Evolutionary conservation across 1,284 basidiomycete species (phyloP).

Genomic region (Boletus mariae): DNA sequence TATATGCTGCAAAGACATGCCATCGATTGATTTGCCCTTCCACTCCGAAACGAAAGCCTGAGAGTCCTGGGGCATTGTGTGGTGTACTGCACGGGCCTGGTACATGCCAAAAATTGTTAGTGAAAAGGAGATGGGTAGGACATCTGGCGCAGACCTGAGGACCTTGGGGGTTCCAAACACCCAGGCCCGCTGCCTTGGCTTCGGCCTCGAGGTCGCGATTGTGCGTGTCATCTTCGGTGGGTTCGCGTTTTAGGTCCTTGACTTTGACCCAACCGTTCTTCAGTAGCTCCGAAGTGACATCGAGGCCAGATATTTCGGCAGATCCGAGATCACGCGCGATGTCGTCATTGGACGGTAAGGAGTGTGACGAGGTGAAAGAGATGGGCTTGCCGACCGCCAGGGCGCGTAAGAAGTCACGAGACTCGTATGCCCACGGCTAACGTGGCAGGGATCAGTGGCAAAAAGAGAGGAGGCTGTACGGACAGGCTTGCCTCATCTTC

Average conservation of each 20-base stretch:
- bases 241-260: slow-evolving; percentile 79
- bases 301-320: slow-evolving; percentile 66
- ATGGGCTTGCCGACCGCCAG: slow-evolving; percentile 88
- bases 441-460: background rate
- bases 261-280: slow-evolving; percentile 89
- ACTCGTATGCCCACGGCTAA: slow-evolving; percentile 87
- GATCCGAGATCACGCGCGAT: slow-evolving; percentile 72
- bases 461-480: background rate
- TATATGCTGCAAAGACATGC: slow-evolving; percentile 38
- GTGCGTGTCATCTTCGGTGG: slow-evolving; percentile 74
- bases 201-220: slow-evolving; percentile 75
- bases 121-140: background rate
- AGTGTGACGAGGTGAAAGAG: slow-evolving; percentile 73
- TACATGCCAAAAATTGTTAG: slow-evolving; percentile 12
- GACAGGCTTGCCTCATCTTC: slow-evolving; percentile 74
- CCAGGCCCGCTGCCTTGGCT: slow-evolving; percentile 74
- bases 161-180: slow-evolving; percentile 86
- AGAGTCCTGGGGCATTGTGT: slow-evolving; percentile 89
- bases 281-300: slow-evolving; percentile 78
- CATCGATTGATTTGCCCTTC: slow-evolving; percentile 88
- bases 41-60: slow-evolving; percentile 87
- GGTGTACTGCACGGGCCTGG: slow-evolving; percentile 72
- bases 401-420: slow-evolving; percentile 87
- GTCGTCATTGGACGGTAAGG: slow-evolving; percentile 66
- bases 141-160: slow-evolving; percentile 52